Base-by-base conservation (phyloP, 2,329 filamentous ascomycete species). In the Microdochium paspali region DNA sequence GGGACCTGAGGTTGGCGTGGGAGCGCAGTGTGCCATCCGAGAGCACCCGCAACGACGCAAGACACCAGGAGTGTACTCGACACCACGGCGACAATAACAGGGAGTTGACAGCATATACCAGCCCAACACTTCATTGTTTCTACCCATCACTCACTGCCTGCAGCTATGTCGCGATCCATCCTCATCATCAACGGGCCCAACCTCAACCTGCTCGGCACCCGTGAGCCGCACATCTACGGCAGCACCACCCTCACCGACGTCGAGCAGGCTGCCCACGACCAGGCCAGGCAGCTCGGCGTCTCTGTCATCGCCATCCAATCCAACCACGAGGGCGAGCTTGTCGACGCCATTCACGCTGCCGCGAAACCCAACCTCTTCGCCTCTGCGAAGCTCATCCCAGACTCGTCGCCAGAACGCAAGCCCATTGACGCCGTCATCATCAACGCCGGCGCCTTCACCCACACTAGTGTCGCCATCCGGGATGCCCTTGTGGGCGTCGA, bases 121-220 rank as follows among this genome's bases (percentile, higher is more conserved):
- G n/a, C n/a, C n/a, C n/a, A n/a, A n/a, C n/a, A n/a, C n/a, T 28
- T 13, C 26, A 28, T 28, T 28, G 26, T 28, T 28, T 28, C n/a
- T n/a, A 13, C 26, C 26, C 26, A 28, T 13, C 26, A 13, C n/a
- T n/a, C n/a, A n/a, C n/a, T n/a, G n/a, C n/a, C 35, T 20, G 26
- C 26, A 7, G 26, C 26, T 13, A 44, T 44, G 63, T 50, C 64
- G 26, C 66, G 64, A 49, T 62, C 58, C 47, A 80, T 89, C 59
- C 80, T 89, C 55, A 72, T 89, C 54, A 80, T 90, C 69, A 89
- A 89, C 65, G 85, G 86, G n/a, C 85, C 85, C 26, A 90, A 90
- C 63, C 82, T 90, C 56, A 90, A 90, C 67, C 81, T 90, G 45
- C 76, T 90, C 25, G 86, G 86, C 30, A 84, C 79, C 12, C 76